Base-by-base conservation (phyloP, 163 green algal species). In the Scenedesmus sp. region DNA sequence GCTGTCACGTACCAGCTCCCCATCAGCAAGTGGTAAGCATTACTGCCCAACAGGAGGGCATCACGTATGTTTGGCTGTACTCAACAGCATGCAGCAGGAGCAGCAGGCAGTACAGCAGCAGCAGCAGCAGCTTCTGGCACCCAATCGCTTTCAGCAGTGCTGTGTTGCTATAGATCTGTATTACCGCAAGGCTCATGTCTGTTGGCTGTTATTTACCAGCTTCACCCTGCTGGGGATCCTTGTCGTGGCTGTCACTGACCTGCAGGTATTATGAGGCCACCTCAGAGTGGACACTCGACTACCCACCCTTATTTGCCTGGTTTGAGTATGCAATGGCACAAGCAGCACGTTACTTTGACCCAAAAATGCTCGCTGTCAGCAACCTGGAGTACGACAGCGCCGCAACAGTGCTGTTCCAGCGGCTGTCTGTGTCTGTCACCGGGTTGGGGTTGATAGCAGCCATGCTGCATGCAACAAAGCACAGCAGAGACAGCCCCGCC, bases 261-360 rank as follows among this genome's bases (percentile, higher is more conserved):
- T 92, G 30, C 92, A 98, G 97, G 97, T 99, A 99, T 85, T 89
- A 91, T 20, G 96, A 99, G 0, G 93, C 93, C 18, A 99, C 96
- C 0, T 99, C 97, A 0, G 86, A 97, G 83, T 99, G 98, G 98
- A 99, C 98, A 0, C 92, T 99, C 78, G 98, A 99, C 93, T 99
- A 99, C 90, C 98, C 98, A 2, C 98, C 98, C 0, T 87, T 99
- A 1, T 99, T 99, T 91, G 98, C 98, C 4, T 99, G 97, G 96
- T 98, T 99, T 85, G 97, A 99, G 86, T 96, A 94, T 85, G 56
- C 86, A 0, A 93, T 99, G n/a, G 91, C 95, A 0, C 92, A 97
- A 22, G 43, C 92, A 3, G 98, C 97, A 1, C 18, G n/a, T 1
- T 80, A 89, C 0, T 83, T 98, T 0, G 98, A 99, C 86, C 95